Evolutionary conservation across 441 rosid species (phyloP), one percentile per base, ranked within the genome.

Genomic region (Heliophila coronopifolia): DNA sequence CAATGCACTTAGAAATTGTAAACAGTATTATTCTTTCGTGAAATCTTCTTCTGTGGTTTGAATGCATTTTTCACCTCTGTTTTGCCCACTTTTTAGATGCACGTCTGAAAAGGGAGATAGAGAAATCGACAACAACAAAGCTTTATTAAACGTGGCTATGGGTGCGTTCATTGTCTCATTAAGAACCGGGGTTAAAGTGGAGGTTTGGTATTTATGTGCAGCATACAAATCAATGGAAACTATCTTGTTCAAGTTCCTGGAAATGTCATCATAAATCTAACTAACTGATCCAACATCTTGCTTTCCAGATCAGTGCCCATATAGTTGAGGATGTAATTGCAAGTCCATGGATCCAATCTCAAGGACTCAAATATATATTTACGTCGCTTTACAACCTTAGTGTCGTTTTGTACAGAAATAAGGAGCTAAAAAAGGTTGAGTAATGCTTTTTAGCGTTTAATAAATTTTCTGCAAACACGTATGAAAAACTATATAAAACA

Each of bases 161-260:
- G 96, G 85, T 71, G 88, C 91, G 50, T 86, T 89, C 63, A 77
- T 73, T 55, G 73, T 93, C 67, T 82, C 95, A 43, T 54, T 81
- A 61, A 70, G 63, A 45, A 75, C 78, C 32, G 73, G 78, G 58
- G 61, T 35, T 72, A 75, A 72, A 48, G 49, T 76, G 54, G 66
- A 83, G 97, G 99, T 89, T 62, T 48, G 62, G 35, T 30, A 14
- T 50, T 44, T 22, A 66, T 41, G n/a, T 33, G 44, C 56, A 54
- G 19, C 50, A 28, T 27, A 48, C 24, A 45, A 57, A 5, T 47
- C 33, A 39, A 41, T 40, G 33, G 57, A 63, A 24, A 48, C 9
- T 41, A 27, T 22, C 3, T 19, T 28, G 15, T 60, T 50, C 42
- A 43, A 51, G 63, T 37, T 63, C 37, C 27, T 26, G 43, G 32